Conservation (phyloP, 306 rosid genomes). For the Cicer bijugum region DNA sequence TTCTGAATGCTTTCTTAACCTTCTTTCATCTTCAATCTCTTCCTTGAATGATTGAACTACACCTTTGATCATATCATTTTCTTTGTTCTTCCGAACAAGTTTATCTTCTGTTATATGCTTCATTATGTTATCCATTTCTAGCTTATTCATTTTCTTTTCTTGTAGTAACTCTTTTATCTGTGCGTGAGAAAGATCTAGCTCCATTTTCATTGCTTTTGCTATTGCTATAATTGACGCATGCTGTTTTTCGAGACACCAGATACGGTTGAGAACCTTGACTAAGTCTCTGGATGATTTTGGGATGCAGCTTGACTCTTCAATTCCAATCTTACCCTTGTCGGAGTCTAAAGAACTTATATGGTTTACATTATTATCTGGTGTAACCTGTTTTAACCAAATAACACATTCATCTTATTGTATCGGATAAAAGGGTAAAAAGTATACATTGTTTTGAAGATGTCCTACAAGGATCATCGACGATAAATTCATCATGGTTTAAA, state of each 20-base stretch:
- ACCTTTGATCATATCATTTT: conserved; percentile 49
- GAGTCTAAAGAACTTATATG: conserved; percentile 45
- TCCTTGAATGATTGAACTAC: conserved; percentile 50
- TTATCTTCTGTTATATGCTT: conserved; percentile 49
- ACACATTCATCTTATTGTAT: conserved; percentile 13
- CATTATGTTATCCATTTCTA: conserved; percentile 53
- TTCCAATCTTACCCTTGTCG: conserved; percentile 39
- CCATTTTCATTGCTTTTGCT: conserved; percentile 60
- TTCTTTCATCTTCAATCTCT: conserved; percentile 68
- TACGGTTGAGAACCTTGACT: conserved; percentile 63
- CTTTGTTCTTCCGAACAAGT: conserved; percentile 50
- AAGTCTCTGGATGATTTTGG: conserved; percentile 57
- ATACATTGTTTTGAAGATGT: background rate
- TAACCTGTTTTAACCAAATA: conserved; percentile 52
- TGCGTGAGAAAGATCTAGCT: conserved; percentile 57
- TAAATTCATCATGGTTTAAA: conserved; percentile 24
- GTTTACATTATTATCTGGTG: conserved; percentile 45
- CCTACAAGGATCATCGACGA: background rate
- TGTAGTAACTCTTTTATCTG: conserved; percentile 53
- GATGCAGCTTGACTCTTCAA: conserved; percentile 41
- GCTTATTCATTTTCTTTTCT: conserved; percentile 58
- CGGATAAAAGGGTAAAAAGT: conserved; percentile 11
- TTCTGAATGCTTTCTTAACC: conserved; percentile 64
- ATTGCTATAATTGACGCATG: conserved; percentile 52
- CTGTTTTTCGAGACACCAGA: conserved; percentile 68